Conservation (phyloP, 2,329 filamentous ascomycete species). For the Biscogniauxia marginata region DNA sequence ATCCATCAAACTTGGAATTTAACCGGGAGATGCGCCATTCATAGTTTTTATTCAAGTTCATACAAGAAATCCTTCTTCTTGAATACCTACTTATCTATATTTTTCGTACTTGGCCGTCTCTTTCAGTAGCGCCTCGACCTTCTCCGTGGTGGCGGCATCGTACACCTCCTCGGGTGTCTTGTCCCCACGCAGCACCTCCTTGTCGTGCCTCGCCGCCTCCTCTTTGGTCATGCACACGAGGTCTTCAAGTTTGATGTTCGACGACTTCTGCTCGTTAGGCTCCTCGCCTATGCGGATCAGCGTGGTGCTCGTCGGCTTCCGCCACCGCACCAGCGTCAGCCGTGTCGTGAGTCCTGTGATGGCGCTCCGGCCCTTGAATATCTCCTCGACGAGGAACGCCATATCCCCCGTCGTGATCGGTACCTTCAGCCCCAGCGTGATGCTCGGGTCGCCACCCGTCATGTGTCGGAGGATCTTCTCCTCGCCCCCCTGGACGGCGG, state of each 20-base stretch:
- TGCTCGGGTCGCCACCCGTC: slow-evolving; percentile 44
- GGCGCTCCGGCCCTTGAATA: slow-evolving; percentile 79
- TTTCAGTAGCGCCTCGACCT: slow-evolving; percentile 63
- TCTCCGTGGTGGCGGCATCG: slow-evolving; percentile 61
- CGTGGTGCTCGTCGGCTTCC: slow-evolving; percentile 59
- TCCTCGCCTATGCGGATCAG: slow-evolving; percentile 60
- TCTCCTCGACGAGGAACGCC: slow-evolving; percentile 84
- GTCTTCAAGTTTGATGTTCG: slow-evolving; percentile 50
- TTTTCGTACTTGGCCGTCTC: slow-evolving; percentile 65
- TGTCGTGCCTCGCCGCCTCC: slow-evolving; percentile 64
- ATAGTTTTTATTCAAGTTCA: no score
- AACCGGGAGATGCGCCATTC: no score
- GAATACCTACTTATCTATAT: slow-evolving; percentile 37
- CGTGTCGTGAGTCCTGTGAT: slow-evolving; percentile 80
- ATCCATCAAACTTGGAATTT: no score
- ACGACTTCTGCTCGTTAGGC: slow-evolving; percentile 73
- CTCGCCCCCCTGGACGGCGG: slow-evolving; percentile 72
- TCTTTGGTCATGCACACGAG: slow-evolving; percentile 37
- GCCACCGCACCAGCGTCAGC: slow-evolving; percentile 79
- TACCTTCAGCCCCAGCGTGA: slow-evolving; percentile 71
- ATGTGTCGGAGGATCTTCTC: slow-evolving; percentile 66
- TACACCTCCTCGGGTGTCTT: slow-evolving; percentile 73
- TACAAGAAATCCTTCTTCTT: no score
- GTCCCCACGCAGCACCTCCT: slow-evolving; percentile 69
- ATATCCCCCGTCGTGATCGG: slow-evolving; percentile 79